phyloP scores from a whole-genome alignment of 2,329 filamentous ascomycete genomes.

The Penicillium freii region DNA sequence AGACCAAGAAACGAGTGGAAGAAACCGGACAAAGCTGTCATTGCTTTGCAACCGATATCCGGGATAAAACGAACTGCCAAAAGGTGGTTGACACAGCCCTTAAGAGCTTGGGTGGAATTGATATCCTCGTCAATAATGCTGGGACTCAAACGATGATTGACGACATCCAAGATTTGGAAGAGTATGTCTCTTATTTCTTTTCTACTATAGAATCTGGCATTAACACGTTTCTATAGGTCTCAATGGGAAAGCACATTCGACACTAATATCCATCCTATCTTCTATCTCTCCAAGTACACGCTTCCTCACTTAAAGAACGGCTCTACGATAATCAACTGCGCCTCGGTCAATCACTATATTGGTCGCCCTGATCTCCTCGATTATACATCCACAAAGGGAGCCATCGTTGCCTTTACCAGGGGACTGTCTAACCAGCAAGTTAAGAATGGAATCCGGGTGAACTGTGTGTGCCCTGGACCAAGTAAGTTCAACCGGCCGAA shows the following conservation, averaged over 20 bases:
- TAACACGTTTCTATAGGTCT: constrained; percentile 48
- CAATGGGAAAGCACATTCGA: constrained; percentile 79
- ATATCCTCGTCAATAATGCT: constrained; percentile 67
- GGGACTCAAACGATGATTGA: constrained; percentile 74
- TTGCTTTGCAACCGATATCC: constrained; percentile 63
- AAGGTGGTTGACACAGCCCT: constrained; percentile 66
- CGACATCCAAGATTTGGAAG: constrained; percentile 67
- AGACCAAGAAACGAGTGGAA: constrained; percentile 71
- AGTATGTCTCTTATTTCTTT: constrained; percentile 45
- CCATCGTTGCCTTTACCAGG: constrained; percentile 74
- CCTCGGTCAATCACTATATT: constrained; percentile 79
- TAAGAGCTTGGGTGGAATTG: constrained; percentile 64
- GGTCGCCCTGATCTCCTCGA: constrained; percentile 77
- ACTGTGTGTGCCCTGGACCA: constrained; percentile 74
- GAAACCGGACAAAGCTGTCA: constrained; percentile 64
- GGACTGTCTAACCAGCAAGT: constrained; percentile 73
- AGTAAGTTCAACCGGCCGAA: constrained; percentile 27
- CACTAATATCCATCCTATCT: constrained; percentile 78
- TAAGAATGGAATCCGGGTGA: constrained; percentile 69
- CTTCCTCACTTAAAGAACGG: constrained; percentile 73
- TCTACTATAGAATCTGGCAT: background rate
- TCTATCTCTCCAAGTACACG: constrained; percentile 74
- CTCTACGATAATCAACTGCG: constrained; percentile 77
- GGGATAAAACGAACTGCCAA: constrained; percentile 64
- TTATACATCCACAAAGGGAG: constrained; percentile 74